phyloP scores from a whole-genome alignment of 2,329 filamentous ascomycete genomes.

The Camillea tinctor region DNA sequence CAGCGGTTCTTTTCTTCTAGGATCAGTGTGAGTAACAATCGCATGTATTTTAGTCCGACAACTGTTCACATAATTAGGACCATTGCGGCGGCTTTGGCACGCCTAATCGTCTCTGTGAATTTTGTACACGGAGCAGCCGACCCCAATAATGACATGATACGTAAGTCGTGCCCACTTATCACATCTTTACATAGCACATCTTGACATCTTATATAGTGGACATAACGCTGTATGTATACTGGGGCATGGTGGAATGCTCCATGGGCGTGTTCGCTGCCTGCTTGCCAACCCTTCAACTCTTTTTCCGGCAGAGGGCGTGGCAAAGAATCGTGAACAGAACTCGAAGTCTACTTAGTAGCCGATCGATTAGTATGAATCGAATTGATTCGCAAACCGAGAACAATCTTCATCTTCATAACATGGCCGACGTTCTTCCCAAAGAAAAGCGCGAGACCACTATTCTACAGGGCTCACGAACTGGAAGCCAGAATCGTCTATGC shows the following conservation, averaged over 20 bases:
- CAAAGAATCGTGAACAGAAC: background rate
- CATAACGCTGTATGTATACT: slow-evolving; percentile 12
- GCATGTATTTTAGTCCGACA: too few species aligned
- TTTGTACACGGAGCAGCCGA: slow-evolving; percentile 3
- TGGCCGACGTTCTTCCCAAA: background rate
- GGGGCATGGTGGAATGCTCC: slow-evolving; percentile 15
- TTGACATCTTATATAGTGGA: slow-evolving; percentile 3
- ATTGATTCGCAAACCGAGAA: background rate
- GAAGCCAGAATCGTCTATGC: too few species aligned
- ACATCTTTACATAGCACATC: background rate
- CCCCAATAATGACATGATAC: slow-evolving; percentile 8
- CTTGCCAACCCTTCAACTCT: slow-evolving; percentile 11
- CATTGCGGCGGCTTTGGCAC: slow-evolving; percentile 8
- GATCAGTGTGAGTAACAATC: slow-evolving; percentile 10
- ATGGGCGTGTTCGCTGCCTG: slow-evolving; percentile 14
- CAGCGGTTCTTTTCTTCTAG: slow-evolving; percentile 9
- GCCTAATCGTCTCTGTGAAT: slow-evolving; percentile 7
- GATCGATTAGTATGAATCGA: background rate
- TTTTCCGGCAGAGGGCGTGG: background rate
- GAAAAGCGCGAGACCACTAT: too few species aligned
- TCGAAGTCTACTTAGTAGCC: background rate
- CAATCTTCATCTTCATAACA: background rate
- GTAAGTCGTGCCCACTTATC: background rate
- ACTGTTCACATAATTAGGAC: slow-evolving; percentile 4
- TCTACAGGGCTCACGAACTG: too few species aligned